Evolutionary conservation across 2,329 filamentous ascomycete species (phyloP), one percentile per base, ranked within the genome.

Genomic region (Penicillium sp.): DNA sequence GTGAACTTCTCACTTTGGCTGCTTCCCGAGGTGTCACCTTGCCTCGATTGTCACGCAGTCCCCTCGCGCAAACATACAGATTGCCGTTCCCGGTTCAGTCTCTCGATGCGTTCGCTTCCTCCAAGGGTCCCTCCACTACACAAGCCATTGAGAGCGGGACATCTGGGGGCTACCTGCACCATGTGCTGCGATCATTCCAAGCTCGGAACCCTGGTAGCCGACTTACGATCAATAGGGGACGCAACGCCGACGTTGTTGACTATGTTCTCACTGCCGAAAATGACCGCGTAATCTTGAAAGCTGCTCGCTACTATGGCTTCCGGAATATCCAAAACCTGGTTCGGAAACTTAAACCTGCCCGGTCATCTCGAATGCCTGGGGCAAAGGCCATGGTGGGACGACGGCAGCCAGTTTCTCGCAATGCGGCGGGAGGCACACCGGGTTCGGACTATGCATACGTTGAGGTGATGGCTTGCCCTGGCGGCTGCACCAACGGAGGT

Each of bases 251-350:
- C 65, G 91, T 97, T 1, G 79, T 90, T 27, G 93, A 97, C 62
- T 96, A 93, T 65, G 76, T 78, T 2, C 77, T 96, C 24, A 70
- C 79, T 1, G 79, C 80, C 12, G 11, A 73, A 71, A 43, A 74
- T 3, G 78, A 79, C 8, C 73, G 82, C 52, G 70, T 77, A 3
- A 67, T 94, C 2, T 83, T 94, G 72, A 87, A 82, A 64, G 86
- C 88, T 18, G 91, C 91, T 4, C 83, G 93, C 44, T 98, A 91
- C 69, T 98, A 98, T 66, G 93, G 93, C 5, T 98, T 98, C 76
- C 81, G 93, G 45, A 98, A 98, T 64, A 98, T 98, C 53, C 93
- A 97, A 68, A 98, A 98, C 63, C 80, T 98, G 4, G 93, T 98
- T 12, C 83, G 93, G n/a, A 84, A 85, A 52, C 72, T 98, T 41